Evolutionary conservation across 1,284 basidiomycete species (phyloP).

Genomic region (Cryptococcus jaspeensis): DNA sequence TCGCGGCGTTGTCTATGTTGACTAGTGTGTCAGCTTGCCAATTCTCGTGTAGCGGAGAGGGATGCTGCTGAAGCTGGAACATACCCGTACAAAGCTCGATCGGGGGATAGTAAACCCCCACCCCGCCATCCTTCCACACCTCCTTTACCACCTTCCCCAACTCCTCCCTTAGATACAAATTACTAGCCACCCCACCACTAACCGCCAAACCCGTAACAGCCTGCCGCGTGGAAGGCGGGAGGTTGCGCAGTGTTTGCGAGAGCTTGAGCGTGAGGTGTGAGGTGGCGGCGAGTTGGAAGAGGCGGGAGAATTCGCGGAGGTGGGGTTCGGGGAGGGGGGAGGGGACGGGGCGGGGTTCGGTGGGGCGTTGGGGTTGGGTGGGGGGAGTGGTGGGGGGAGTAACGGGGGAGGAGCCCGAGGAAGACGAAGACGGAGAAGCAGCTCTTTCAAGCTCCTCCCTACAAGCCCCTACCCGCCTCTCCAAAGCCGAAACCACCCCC

Average conservation of each 20-base stretch:
- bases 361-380: background rate
- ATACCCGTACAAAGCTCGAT: slow-evolving; percentile 75
- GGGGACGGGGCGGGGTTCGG: slow-evolving; percentile 3
- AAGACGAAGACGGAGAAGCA: background rate
- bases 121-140: background rate
- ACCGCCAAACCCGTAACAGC: slow-evolving; percentile 65
- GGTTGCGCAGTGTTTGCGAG: slow-evolving; percentile 59
- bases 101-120: slow-evolving; percentile 62
- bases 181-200: slow-evolving; percentile 89
- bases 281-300: slow-evolving; percentile 71
- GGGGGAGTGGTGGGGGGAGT: background rate
- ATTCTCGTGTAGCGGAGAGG: background rate
- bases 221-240: slow-evolving; percentile 19
- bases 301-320: slow-evolving; percentile 58
- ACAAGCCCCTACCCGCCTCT: slow-evolving; percentile 13
- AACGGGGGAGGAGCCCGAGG: background rate
- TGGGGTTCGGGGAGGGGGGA: slow-evolving; percentile 16
- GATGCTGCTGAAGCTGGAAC: slow-evolving; percentile 5
- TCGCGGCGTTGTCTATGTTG: slow-evolving; percentile 80
- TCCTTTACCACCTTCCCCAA: slow-evolving; percentile 23
- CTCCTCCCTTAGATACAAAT: slow-evolving; percentile 66
- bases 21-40: background rate
- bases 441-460: too few relatives aligned
- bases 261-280: slow-evolving; percentile 75
- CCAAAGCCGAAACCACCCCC: slow-evolving; percentile 65